phyloP scores from a whole-genome alignment of 192 early-diverging fungal species.

The Coemansia sp. region DNA sequence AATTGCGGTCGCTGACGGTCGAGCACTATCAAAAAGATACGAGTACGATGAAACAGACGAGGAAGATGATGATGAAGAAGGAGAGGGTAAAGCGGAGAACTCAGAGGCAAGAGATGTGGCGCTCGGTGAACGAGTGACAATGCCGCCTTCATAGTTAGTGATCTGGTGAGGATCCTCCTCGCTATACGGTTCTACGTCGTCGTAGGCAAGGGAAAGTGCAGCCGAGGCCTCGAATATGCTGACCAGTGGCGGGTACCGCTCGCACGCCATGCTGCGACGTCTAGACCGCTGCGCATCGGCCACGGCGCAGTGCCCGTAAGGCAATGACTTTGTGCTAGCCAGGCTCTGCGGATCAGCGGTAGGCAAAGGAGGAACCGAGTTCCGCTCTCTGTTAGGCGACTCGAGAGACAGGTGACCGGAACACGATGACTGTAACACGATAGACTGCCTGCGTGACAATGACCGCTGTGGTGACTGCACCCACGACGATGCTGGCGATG shows the following conservation, averaged over 20 bases:
- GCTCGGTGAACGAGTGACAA: constrained; percentile 16
- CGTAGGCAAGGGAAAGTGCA: not conserved
- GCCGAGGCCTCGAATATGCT: constrained; percentile 42
- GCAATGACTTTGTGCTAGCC: constrained; percentile 41
- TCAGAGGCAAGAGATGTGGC: constrained; percentile 32
- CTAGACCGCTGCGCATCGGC: constrained; percentile 19
- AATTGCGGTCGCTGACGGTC: no score
- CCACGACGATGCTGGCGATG: not conserved
- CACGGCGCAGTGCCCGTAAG: not conserved
- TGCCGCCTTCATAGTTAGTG: not conserved
- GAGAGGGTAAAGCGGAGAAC: constrained; percentile 19
- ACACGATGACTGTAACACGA: constrained; percentile 46
- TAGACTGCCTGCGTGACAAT: constrained; percentile 40
- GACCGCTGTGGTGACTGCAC: constrained; percentile 16
- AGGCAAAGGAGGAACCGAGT: not conserved
- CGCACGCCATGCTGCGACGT: constrained; percentile 44
- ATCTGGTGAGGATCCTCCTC: not conserved
- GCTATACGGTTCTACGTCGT: constrained; percentile 6
- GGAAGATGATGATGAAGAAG: constrained; percentile 27
- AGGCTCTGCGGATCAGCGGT: constrained; percentile 19
- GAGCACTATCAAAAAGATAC: constrained; percentile 51
- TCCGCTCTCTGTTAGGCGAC: not conserved
- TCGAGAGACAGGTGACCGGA: constrained; percentile 27
- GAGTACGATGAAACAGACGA: constrained; percentile 48
- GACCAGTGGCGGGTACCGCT: constrained; percentile 55